phyloP scores from a whole-genome alignment of 2,329 filamentous ascomycete genomes.

The Aciculosporium take region DNA sequence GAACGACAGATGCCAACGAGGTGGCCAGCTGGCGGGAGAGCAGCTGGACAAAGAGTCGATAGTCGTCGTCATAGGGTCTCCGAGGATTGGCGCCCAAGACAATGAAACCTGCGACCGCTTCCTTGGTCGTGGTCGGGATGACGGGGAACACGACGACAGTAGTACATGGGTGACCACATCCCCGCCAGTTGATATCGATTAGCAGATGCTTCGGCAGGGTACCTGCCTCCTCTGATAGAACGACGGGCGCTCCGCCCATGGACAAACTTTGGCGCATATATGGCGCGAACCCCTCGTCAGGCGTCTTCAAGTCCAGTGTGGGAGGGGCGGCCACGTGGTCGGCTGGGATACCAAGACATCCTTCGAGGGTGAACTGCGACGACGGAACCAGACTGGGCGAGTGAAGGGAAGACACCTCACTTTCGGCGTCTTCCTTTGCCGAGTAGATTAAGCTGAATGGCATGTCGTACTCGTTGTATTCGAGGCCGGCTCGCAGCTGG shows the following conservation, averaged over 20 bases:
- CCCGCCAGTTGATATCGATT: conserved; percentile 52
- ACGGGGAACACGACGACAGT: conserved; percentile 67
- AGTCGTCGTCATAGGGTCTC: conserved; percentile 67
- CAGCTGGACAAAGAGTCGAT: conserved; percentile 62
- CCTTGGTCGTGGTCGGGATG: conserved; percentile 56
- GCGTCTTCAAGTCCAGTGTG: conserved; percentile 53
- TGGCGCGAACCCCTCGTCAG: conserved; percentile 59
- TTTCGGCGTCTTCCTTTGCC: conserved; percentile 54
- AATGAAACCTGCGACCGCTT: conserved; percentile 62
- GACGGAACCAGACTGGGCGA: conserved; percentile 49
- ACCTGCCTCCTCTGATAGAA: conserved; percentile 51
- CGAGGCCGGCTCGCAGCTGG: conserved; percentile 52
- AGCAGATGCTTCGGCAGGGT: conserved; percentile 52
- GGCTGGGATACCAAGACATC: conserved; percentile 51
- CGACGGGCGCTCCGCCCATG: conserved; percentile 48
- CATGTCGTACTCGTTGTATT: conserved; percentile 61
- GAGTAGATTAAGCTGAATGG: conserved; percentile 70
- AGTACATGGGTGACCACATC: conserved; percentile 55
- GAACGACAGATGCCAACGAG: conserved; percentile 64
- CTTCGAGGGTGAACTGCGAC: conserved; percentile 56
- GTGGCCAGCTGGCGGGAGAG: conserved; percentile 64
- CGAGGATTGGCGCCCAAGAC: conserved; percentile 67
- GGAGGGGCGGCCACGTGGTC: conserved; percentile 47
- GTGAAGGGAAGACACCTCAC: conserved; percentile 57
- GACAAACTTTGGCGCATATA: conserved; percentile 63